Evolutionary conservation across 2,329 filamentous ascomycete species (phyloP).

Genomic region (Claviceps humidiphila): DNA sequence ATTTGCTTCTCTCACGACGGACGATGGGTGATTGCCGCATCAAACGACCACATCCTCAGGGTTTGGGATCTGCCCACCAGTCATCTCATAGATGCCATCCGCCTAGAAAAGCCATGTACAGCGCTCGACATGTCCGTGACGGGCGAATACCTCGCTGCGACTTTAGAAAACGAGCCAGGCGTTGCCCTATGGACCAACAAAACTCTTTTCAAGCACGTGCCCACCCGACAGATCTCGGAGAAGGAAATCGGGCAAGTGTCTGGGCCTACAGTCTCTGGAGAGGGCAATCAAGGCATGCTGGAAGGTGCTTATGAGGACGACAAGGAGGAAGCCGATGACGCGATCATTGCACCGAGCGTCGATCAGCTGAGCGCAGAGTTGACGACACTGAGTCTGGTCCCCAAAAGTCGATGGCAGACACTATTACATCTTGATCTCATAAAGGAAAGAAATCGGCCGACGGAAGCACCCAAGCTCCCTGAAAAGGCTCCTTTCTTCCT

Average conservation of each 20-base stretch:
- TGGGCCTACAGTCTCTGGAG: constrained; percentile 66
- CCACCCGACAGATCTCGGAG: constrained; percentile 73
- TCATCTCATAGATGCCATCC: constrained; percentile 87
- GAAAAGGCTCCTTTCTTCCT: constrained; percentile 96
- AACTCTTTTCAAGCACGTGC: constrained; percentile 76
- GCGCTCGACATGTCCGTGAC: constrained; percentile 78
- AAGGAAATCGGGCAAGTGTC: constrained; percentile 52
- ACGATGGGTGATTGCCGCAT: constrained; percentile 82
- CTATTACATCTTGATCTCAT: constrained; percentile 85
- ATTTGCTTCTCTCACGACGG: constrained; percentile 86
- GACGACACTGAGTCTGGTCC: constrained; percentile 79
- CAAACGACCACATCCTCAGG: constrained; percentile 64
- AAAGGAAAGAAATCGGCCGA: constrained; percentile 86
- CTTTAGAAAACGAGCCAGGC: constrained; percentile 67
- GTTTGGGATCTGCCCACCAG: constrained; percentile 95
- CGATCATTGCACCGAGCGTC: constrained; percentile 40
- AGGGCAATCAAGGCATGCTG: constrained; percentile 62
- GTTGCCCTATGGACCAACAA: constrained; percentile 96
- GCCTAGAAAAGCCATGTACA: constrained; percentile 64
- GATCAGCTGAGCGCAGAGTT: constrained; percentile 75
- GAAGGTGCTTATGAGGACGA: constrained; percentile 59
- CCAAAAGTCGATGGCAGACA: constrained; percentile 87
- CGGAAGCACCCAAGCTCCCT: constrained; percentile 77
- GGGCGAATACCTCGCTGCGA: constrained; percentile 88
- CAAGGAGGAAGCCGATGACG: constrained; percentile 38